Conservation (phyloP, 805 yeast genomes). For the Kluyveromyces siamensis region DNA sequence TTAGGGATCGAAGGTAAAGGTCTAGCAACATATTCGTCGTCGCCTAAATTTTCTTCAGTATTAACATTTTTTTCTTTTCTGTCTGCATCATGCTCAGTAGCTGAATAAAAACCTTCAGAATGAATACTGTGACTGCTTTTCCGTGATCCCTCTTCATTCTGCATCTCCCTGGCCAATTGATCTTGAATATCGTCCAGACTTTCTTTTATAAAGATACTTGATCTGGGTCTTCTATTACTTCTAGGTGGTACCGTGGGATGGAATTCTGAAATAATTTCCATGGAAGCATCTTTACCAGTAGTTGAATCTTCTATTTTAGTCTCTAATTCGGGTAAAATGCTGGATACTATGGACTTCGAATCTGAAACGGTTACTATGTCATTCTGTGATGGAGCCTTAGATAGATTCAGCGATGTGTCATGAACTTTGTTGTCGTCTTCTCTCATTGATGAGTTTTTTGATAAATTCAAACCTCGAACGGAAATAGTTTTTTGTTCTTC, state of each 20-base stretch:
- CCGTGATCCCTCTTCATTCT: slow-evolving; percentile 2
- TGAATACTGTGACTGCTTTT: slow-evolving; percentile 5
- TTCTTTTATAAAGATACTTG: slow-evolving; percentile 19
- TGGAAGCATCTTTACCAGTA: slow-evolving; percentile 9
- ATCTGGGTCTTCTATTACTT: slow-evolving; percentile 24
- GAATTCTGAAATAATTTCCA: slow-evolving; percentile 14
- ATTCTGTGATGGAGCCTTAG: not conserved
- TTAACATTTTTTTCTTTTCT: not conserved
- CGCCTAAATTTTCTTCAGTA: not conserved
- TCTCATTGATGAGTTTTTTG: not conserved
- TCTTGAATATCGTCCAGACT: slow-evolving; percentile 15
- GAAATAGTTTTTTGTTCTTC: not conserved
- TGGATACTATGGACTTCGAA: slow-evolving; percentile 16
- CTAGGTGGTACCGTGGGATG: slow-evolving; percentile 28
- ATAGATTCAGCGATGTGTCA: slow-evolving; percentile 5
- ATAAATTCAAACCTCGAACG: not conserved
- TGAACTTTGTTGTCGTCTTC: not conserved
- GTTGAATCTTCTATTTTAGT: slow-evolving; percentile 8
- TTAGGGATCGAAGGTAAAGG: slow-evolving; percentile 18
- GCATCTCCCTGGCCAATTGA: slow-evolving; percentile 13
- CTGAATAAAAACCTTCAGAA: slow-evolving; percentile 21
- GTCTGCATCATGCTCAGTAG: slow-evolving; percentile 11
- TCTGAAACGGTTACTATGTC: slow-evolving; percentile 1
- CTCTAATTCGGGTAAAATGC: slow-evolving; percentile 19
- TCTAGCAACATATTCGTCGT: slow-evolving; percentile 12